Evolutionary conservation across 106 monocot genomes (phyloP).

Genomic region (Gastrodia elata): DNA sequence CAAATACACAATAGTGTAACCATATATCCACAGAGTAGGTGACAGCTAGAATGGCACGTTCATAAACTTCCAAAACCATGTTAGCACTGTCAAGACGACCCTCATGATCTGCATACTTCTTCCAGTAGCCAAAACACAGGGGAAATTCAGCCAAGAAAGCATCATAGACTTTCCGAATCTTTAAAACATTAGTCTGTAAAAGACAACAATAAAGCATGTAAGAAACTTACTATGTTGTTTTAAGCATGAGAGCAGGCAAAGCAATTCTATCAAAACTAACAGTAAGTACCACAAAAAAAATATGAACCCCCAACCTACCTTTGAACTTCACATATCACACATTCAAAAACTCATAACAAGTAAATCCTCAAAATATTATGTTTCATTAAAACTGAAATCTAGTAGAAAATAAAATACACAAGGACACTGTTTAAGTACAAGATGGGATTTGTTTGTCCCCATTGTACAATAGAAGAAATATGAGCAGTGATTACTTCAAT

Average conservation of each 20-base stretch:
- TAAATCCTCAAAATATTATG: neutral
- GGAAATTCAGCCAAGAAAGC: constrained; percentile 87
- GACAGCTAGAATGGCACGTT: constrained; percentile 80
- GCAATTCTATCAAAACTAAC: neutral
- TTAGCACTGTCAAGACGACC: constrained; percentile 52
- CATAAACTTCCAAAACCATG: constrained; percentile 89
- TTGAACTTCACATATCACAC: neutral
- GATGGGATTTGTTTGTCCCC: neutral
- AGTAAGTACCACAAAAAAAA: neutral
- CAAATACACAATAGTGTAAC: constrained; percentile 86
- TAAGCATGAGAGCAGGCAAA: neutral
- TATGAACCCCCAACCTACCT: neutral
- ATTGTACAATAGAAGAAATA: neutral
- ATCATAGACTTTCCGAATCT: constrained; percentile 87
- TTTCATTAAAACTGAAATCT: neutral
- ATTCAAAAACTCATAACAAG: neutral
- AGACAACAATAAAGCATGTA: neutral
- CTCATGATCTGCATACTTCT: constrained; percentile 97
- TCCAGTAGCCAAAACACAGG: constrained; percentile 97
- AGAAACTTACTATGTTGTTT: neutral
- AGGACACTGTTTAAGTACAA: neutral
- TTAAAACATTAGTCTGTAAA: constrained; percentile 68
- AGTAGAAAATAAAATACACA: neutral
- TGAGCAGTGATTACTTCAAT: neutral
- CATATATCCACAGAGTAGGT: constrained; percentile 98